Percentiles rank a stretch among this genome's conserved stretches.
These are phyloP conservation scores for Dioscorea dumetorum DNA, from an alignment of 106 monocot genomes.

Conservation along the genomic window DNA sequence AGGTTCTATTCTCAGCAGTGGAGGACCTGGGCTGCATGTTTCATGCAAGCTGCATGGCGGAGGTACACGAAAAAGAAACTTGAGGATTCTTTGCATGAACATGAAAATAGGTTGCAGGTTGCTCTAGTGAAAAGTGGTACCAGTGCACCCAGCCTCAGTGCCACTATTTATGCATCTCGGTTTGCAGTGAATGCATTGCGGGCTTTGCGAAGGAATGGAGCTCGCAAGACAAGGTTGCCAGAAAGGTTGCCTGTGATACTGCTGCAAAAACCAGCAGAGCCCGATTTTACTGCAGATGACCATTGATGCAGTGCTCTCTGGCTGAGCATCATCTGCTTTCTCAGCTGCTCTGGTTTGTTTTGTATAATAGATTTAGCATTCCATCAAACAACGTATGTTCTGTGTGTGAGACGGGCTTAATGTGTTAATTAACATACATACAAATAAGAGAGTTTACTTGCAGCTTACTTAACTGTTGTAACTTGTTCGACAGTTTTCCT, in stretches of 20 bases:
- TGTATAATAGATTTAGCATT: too few relatives aligned
- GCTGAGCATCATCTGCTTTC: too few relatives aligned
- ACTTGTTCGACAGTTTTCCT: too few relatives aligned
- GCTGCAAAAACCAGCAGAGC: slow-evolving; percentile 56
- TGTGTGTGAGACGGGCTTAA: too few relatives aligned
- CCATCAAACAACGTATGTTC: too few relatives aligned
- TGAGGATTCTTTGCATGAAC: slow-evolving; percentile 35
- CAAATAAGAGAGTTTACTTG: too few relatives aligned
- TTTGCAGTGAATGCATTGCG: slow-evolving; percentile 43
- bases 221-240: slow-evolving; percentile 15
- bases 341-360: too few relatives aligned
- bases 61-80: slow-evolving; percentile 40
- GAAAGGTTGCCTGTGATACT: slow-evolving; percentile 45
- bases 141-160: slow-evolving; percentile 37
- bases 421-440: too few relatives aligned
- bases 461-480: too few relatives aligned
- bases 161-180: slow-evolving; percentile 47
- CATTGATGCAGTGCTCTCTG: too few relatives aligned
- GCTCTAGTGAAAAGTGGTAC: slow-evolving; percentile 15
- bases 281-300: slow-evolving; percentile 34
- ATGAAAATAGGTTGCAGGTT: slow-evolving; percentile 42
- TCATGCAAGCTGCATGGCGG: slow-evolving; percentile 59
- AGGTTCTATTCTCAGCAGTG: slow-evolving; percentile 55
- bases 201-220: slow-evolving; percentile 20
- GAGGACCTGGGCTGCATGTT: slow-evolving; percentile 68